Evolutionary conservation across 2,329 filamentous ascomycete species (phyloP).

Genomic region (Hypomyces perniciosus): DNA sequence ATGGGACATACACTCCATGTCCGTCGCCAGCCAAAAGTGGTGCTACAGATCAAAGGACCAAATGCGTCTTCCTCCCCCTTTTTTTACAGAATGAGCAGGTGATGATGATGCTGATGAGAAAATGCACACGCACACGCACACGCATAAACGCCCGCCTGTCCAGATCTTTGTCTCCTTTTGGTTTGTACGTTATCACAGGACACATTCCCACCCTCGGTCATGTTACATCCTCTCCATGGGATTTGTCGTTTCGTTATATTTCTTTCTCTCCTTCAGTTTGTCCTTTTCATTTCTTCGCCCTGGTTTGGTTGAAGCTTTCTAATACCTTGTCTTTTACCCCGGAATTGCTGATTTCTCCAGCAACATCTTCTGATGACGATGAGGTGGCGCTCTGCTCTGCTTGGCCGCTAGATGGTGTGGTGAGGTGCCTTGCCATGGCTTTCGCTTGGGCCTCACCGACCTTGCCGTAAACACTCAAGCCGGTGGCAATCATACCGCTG

Average conservation of each 20-base stretch:
- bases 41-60: too few relatives aligned
- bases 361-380: constrained; percentile 11
- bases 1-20: not conserved
- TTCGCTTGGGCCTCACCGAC: constrained; percentile 75
- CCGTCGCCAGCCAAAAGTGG: too few relatives aligned
- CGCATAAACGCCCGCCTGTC: constrained; percentile 7
- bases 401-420: constrained; percentile 24
- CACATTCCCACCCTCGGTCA: not conserved
- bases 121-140: not conserved
- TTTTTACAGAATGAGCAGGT: not conserved
- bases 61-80: too few relatives aligned
- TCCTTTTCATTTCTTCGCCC: constrained; percentile 24
- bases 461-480: constrained; percentile 91
- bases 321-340: constrained; percentile 35
- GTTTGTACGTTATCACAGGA: too few relatives aligned
- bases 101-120: not conserved
- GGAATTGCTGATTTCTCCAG: constrained; percentile 15
- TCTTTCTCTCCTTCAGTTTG: not conserved
- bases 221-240: not conserved
- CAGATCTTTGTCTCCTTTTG: not conserved
- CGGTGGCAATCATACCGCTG: constrained; percentile 92
- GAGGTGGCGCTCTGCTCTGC: not conserved
- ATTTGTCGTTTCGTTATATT: not conserved
- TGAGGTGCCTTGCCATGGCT: constrained; percentile 51
- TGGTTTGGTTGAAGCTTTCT: constrained; percentile 34